phyloP scores from a whole-genome alignment of 768 basidiomycete genomes.

The Russula brevipes region DNA sequence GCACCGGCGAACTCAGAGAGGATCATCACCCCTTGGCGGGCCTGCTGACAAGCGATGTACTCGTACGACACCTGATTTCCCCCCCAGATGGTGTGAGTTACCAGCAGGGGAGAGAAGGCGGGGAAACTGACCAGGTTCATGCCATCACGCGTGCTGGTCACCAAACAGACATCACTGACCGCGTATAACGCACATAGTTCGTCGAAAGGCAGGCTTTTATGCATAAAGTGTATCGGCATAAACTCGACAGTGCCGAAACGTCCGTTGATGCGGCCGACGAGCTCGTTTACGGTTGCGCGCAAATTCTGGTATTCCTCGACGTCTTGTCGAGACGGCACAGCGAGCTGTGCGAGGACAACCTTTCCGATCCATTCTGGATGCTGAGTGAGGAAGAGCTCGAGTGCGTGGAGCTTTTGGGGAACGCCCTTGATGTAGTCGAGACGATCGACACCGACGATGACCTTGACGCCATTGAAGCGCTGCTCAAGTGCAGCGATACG shows the following conservation, averaged over 20 bases:
- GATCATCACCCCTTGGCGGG: slow-evolving; percentile 93
- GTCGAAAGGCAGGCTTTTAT: slow-evolving; percentile 88
- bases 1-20: slow-evolving; percentile 98
- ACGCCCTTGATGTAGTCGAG: slow-evolving; percentile 99
- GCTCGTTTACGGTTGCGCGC: slow-evolving; percentile 91
- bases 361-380: slow-evolving; percentile 99
- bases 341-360: slow-evolving; percentile 94
- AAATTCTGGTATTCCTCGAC: slow-evolving; percentile 99
- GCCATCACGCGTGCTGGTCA: slow-evolving; percentile 92
- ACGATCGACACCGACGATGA: slow-evolving; percentile 97
- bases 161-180: slow-evolving; percentile 91
- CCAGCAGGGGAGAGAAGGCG: slow-evolving; percentile 28
- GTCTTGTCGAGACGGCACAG: slow-evolving; percentile 95
- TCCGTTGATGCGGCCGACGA: slow-evolving; percentile 97
- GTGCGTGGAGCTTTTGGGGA: slow-evolving; percentile 93
- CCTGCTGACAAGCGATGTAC: slow-evolving; percentile 93
- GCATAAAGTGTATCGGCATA: slow-evolving; percentile 99
- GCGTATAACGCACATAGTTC: slow-evolving; percentile 98
- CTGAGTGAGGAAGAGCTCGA: slow-evolving; percentile 93
- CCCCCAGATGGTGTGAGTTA: slow-evolving; percentile 5
- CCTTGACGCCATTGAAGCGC: slow-evolving; percentile 89
- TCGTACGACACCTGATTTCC: slow-evolving; percentile 86
- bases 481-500: slow-evolving; percentile 80
- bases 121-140: slow-evolving; percentile 88
- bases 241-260: slow-evolving; percentile 99